phyloP scores from a whole-genome alignment of 768 basidiomycete genomes.

The Chalciporus pseudorubinellus region DNA sequence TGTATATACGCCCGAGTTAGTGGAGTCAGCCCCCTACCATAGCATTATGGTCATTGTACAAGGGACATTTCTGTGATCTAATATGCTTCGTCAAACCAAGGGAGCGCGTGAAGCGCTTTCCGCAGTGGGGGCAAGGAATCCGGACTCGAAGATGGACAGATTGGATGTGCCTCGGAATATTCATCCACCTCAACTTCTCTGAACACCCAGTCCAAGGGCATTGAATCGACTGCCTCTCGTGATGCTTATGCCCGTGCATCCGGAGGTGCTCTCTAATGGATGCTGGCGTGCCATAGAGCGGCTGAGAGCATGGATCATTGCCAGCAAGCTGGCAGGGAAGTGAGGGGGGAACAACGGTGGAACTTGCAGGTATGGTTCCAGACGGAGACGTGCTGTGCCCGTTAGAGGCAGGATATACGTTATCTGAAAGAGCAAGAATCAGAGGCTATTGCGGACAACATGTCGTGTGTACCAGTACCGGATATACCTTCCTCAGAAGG shows the following conservation, averaged over 20 bases:
- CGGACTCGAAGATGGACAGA: background rate
- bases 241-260: conserved; percentile 10
- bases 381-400: background rate
- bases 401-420: background rate
- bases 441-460: too few relatives aligned
- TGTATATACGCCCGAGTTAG: too few relatives aligned
- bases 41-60: too few relatives aligned
- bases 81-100: background rate
- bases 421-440: background rate
- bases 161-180: background rate
- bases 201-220: conserved; percentile 1
- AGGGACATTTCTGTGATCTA: background rate
- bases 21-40: too few relatives aligned
- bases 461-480: too few relatives aligned
- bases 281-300: background rate
- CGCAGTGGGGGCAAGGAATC: background rate
- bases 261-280: conserved; percentile 12
- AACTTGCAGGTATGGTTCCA: background rate
- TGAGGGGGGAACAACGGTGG: background rate
- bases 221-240: background rate
- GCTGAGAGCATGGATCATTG: background rate
- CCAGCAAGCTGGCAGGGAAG: conserved; percentile 1
- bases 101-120: background rate
- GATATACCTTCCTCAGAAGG: too few relatives aligned
- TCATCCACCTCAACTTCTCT: background rate